Conservation (phyloP, 2,329 filamentous ascomycete species). For the Grosmannia serpens region DNA sequence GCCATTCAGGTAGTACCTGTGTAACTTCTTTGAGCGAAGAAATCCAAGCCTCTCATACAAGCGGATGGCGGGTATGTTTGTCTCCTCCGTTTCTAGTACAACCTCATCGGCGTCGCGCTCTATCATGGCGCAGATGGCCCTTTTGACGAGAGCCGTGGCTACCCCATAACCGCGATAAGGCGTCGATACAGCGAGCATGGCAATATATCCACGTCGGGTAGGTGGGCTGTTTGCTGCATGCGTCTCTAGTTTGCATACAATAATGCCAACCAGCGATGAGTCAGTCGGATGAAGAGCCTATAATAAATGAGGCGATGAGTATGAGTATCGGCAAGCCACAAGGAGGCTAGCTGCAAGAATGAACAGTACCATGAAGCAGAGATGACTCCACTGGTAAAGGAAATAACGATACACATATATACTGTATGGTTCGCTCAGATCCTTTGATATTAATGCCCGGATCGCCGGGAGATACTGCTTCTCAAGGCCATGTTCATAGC, state of each 20-base stretch:
- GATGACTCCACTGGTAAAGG: constrained; percentile 89
- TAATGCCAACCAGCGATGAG: constrained; percentile 67
- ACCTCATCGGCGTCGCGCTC: constrained; percentile 80
- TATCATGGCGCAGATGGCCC: constrained; percentile 86
- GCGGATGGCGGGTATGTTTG: constrained; percentile 79
- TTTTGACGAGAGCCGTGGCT: constrained; percentile 76
- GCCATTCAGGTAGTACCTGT: constrained; percentile 93
- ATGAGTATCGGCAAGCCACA: constrained; percentile 1
- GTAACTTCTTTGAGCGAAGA: constrained; percentile 79
- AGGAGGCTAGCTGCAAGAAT: background rate
- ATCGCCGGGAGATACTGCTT: constrained; percentile 68
- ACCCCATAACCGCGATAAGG: constrained; percentile 75
- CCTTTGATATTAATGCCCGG: constrained; percentile 84
- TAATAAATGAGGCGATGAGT: background rate
- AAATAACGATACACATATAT: constrained; percentile 99
- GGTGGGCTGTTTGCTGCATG: constrained; percentile 70
- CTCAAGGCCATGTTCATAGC: constrained; percentile 51
- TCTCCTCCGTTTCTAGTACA: constrained; percentile 90
- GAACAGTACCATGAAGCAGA: constrained; percentile 84
- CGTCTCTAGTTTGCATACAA: constrained; percentile 87
- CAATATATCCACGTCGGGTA: constrained; percentile 82
- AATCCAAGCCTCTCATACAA: constrained; percentile 92
- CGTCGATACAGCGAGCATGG: constrained; percentile 89
- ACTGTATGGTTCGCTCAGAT: constrained; percentile 95
- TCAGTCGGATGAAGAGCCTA: constrained; percentile 50